These are phyloP conservation scores for Neospermospora avenae DNA, from an alignment of 2,329 filamentous ascomycete genomes.

Conservation along the genomic window DNA sequence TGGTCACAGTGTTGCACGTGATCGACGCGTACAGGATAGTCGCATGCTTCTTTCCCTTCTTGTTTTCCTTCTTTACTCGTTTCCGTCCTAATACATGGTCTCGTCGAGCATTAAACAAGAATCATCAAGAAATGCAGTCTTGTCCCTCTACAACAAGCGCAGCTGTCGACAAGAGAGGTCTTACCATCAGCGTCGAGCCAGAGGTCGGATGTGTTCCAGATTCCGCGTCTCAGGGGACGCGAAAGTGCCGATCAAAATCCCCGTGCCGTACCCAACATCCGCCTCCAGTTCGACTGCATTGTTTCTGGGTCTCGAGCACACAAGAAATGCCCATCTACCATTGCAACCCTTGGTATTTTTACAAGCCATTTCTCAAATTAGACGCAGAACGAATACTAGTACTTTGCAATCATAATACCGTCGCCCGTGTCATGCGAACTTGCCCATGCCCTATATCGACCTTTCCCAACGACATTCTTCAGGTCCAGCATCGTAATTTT, in stretches of 20 bases:
- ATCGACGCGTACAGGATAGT: background rate
- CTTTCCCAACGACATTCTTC: background rate
- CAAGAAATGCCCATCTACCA: background rate
- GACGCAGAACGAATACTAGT: background rate
- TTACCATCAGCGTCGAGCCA: background rate
- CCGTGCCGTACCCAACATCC: background rate
- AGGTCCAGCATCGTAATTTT: background rate
- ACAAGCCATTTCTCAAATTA: background rate
- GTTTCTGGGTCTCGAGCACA: background rate
- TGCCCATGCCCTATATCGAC: background rate
- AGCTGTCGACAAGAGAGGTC: background rate
- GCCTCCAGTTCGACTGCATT: background rate
- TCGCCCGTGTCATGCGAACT: background rate
- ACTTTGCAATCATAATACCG: background rate
- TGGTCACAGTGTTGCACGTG: background rate
- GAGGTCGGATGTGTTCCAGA: background rate
- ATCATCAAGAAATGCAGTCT: background rate
- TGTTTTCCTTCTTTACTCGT: background rate
- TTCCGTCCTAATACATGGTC: background rate
- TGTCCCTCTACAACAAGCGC: background rate
- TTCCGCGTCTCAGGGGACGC: background rate
- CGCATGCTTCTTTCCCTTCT: background rate
- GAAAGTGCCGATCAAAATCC: background rate
- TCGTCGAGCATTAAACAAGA: background rate
- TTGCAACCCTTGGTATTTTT: background rate